Evolutionary conservation across 192 early-diverging fungal genomes (phyloP).

Genomic region (Coemansia sp.): DNA sequence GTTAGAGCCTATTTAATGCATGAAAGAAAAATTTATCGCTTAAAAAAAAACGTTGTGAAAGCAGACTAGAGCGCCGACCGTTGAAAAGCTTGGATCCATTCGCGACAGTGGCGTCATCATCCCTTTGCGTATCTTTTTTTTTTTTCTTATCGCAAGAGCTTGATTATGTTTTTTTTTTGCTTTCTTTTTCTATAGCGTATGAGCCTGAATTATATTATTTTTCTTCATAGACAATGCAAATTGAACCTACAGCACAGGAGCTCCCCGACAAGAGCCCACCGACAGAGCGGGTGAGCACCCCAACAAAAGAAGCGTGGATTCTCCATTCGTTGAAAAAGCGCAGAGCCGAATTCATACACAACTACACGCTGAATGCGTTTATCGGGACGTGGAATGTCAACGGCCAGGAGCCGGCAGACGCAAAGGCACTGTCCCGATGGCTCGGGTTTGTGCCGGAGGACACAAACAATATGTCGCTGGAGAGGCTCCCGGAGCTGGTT

Average conservation of each 20-base stretch:
- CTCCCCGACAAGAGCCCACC: not conserved
- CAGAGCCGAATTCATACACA: constrained; percentile 32
- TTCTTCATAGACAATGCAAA: not conserved
- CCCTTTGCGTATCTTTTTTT: no score
- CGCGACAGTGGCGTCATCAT: not conserved
- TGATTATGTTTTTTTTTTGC: not conserved
- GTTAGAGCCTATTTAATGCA: not conserved
- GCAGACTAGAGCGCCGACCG: no score
- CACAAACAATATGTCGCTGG: not conserved
- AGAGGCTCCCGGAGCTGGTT: constrained; percentile 29
- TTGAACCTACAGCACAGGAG: not conserved
- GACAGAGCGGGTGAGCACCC: constrained; percentile 29
- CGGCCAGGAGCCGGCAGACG: constrained; percentile 59
- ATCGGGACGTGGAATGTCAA: constrained; percentile 93
- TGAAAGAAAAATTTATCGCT: not conserved
- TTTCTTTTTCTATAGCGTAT: no score
- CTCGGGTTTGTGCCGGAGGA: constrained; percentile 43
- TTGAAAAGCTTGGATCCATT: no score
- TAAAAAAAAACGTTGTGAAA: not conserved
- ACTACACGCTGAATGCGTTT: constrained; percentile 56
- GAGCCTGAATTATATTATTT: not conserved
- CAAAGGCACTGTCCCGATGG: constrained; percentile 62
- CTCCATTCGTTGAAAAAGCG: constrained; percentile 40
- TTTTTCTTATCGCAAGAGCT: not conserved
- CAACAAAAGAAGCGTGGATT: constrained; percentile 51